Conservation (phyloP, 371 early-diverging fungal species). For the Apophysomyces trapeziformis region DNA sequence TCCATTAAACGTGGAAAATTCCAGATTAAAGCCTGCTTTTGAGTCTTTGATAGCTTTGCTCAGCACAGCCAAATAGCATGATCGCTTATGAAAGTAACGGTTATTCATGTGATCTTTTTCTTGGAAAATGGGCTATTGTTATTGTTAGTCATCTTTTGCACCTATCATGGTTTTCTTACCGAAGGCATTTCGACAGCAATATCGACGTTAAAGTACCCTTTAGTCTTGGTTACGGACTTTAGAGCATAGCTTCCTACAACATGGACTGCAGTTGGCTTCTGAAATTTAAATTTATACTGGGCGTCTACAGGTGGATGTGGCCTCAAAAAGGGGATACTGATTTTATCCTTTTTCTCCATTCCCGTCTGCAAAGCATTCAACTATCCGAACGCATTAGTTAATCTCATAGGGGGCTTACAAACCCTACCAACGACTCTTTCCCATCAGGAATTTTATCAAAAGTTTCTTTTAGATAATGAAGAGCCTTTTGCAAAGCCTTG, state of each 20-base stretch:
- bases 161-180: conserved; percentile 28
- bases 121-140: conserved; percentile 67
- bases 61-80: conserved; percentile 84
- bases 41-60: conserved; percentile 56
- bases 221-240: conserved; percentile 70
- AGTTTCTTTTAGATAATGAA: conserved; percentile 67
- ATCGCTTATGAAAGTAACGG: conserved; percentile 94
- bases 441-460: conserved; percentile 58
- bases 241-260: conserved; percentile 92
- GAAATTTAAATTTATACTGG: conserved; percentile 76
- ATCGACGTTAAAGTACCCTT: conserved; percentile 79
- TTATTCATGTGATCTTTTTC: conserved; percentile 94
- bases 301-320: conserved; percentile 71
- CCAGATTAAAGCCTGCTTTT: conserved; percentile 59
- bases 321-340: conserved; percentile 77
- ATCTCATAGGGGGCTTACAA: background rate
- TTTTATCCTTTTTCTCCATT: conserved; percentile 55
- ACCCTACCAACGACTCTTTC: conserved; percentile 53
- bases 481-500: conserved; percentile 73
- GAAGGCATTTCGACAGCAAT: conserved; percentile 93
- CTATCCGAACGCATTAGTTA: conserved; percentile 23
- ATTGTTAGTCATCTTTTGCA: background rate
- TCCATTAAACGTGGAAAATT: conserved; percentile 66
- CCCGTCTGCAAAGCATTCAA: conserved; percentile 48
- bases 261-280: conserved; percentile 76